A percentile compares a stretch with the other conserved stretches of the same genome.
Evolutionary conservation across 768 basidiomycete genomes (phyloP).

Genomic region (Boletus insuetus): DNA sequence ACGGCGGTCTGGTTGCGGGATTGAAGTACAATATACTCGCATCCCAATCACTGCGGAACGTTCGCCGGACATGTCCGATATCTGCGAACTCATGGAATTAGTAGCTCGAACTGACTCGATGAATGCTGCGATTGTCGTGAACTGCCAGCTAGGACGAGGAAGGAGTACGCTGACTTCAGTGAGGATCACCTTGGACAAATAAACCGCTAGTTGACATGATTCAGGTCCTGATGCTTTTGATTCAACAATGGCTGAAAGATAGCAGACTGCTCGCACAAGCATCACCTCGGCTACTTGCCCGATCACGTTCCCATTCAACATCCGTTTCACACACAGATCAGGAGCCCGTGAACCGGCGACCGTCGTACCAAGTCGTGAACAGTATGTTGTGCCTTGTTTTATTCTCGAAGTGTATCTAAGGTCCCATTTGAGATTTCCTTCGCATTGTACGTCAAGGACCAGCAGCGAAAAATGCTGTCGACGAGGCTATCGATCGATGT

Average conservation of each 20-base stretch:
- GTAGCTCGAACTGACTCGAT: slow-evolving; percentile 66
- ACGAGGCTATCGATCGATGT: slow-evolving; percentile 86
- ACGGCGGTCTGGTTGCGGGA: slow-evolving; percentile 40
- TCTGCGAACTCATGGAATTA: slow-evolving; percentile 75
- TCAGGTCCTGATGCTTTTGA: slow-evolving; percentile 78
- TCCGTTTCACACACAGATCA: slow-evolving; percentile 30
- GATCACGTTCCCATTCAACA: slow-evolving; percentile 46
- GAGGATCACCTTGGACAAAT: slow-evolving; percentile 20
- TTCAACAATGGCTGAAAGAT: slow-evolving; percentile 75
- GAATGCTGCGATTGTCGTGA: slow-evolving; percentile 83
- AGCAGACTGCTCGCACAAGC: slow-evolving; percentile 31
- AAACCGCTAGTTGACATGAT: neutral
- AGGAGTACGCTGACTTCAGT: slow-evolving; percentile 90
- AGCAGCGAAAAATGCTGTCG: slow-evolving; percentile 80
- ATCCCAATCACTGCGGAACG: slow-evolving; percentile 93
- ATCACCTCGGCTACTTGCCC: slow-evolving; percentile 25
- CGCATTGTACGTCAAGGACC: slow-evolving; percentile 86
- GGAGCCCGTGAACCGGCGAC: slow-evolving; percentile 38
- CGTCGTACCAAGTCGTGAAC: slow-evolving; percentile 86
- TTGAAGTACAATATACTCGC: slow-evolving; percentile 74
- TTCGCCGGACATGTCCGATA: slow-evolving; percentile 69
- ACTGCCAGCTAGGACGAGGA: slow-evolving; percentile 93
- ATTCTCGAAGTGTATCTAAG: neutral
- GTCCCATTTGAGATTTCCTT: slow-evolving; percentile 55
- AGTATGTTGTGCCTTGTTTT: slow-evolving; percentile 47